Percentiles rank a stretch among this genome's conserved stretches.
phyloP scores from a whole-genome alignment of 2,329 filamentous ascomycete genomes.

The Corynespora cassiicola region DNA sequence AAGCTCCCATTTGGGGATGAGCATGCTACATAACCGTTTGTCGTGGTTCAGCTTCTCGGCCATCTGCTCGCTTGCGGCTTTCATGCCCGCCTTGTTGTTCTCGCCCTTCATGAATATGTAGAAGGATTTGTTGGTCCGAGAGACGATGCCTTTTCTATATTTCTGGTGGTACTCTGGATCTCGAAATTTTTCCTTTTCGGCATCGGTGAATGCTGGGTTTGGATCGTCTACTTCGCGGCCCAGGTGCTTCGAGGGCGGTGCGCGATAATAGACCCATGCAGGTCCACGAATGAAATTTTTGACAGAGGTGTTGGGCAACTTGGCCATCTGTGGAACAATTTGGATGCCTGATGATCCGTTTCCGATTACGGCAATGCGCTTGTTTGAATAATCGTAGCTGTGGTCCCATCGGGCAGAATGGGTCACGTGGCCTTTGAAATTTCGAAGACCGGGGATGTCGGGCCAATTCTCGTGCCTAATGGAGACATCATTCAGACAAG shows the following conservation, averaged over 20 bases:
- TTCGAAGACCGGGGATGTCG: conserved; percentile 53
- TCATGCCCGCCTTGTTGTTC: conserved; percentile 23
- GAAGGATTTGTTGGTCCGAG: conserved; percentile 26
- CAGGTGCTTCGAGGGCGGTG: conserved; percentile 26
- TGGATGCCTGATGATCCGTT: conserved; percentile 27
- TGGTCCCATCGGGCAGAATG: conserved; percentile 63
- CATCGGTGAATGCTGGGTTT: conserved; percentile 24
- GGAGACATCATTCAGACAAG: conserved; percentile 4
- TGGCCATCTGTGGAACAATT: conserved; percentile 26
- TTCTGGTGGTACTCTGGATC: conserved; percentile 19
- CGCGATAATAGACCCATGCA: conserved; percentile 28
- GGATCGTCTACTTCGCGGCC: conserved; percentile 26
- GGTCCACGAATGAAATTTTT: conserved; percentile 26
- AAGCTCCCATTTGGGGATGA: conserved; percentile 31
- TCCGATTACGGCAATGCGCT: conserved; percentile 27
- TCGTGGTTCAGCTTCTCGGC: conserved; percentile 23
- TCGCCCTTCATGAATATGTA: conserved; percentile 25
- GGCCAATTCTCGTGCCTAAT: conserved; percentile 45
- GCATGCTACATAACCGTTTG: conserved; percentile 19
- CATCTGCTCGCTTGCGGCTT: conserved; percentile 21
- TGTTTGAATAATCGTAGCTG: conserved; percentile 21
- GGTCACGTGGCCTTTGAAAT: conserved; percentile 58
- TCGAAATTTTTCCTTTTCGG: conserved; percentile 22
- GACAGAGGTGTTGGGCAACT: conserved; percentile 21
- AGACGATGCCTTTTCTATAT: conserved; percentile 25